These are phyloP conservation scores for Reticulascus tulasneorum DNA, from an alignment of 2,329 filamentous ascomycete genomes.

Conservation along the genomic window DNA sequence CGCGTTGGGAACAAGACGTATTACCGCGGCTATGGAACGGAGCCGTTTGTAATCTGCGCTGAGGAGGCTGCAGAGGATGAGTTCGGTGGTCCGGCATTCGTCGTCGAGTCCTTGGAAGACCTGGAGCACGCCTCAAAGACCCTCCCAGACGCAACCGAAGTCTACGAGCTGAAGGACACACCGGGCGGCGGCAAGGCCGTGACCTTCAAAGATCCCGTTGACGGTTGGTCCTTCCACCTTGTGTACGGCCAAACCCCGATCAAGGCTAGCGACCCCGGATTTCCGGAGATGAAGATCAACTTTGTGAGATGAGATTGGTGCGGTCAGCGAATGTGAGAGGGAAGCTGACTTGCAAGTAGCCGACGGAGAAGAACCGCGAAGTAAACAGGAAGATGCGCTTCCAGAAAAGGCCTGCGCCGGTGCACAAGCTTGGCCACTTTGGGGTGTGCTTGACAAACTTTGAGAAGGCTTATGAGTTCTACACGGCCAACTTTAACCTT, in stretches of 20 bases:
- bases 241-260: constrained; percentile 47
- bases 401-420: constrained; percentile 37
- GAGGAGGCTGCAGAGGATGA: constrained; percentile 40
- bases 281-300: constrained; percentile 41
- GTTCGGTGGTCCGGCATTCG: constrained; percentile 56
- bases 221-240: constrained; percentile 55
- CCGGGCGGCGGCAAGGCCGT: constrained; percentile 52
- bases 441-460: constrained; percentile 51
- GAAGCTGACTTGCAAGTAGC: constrained; percentile 19
- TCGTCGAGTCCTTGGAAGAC: constrained; percentile 52
- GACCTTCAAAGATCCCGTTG: constrained; percentile 48
- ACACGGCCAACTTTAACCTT: constrained; percentile 46
- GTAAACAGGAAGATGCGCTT: constrained; percentile 47
- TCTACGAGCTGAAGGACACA: constrained; percentile 44
- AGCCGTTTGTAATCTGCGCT: constrained; percentile 57
- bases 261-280: constrained; percentile 29
- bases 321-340: not conserved
- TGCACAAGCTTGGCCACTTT: constrained; percentile 54
- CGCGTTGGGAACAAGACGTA: constrained; percentile 43
- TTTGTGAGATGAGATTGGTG: constrained; percentile 25
- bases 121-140: constrained; percentile 44
- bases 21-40: constrained; percentile 57
- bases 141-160: constrained; percentile 41
- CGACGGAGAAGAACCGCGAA: constrained; percentile 36
- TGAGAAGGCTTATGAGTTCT: constrained; percentile 45